Conservation (phyloP, 257 asterid genomes). For the Coffea canephora region DNA sequence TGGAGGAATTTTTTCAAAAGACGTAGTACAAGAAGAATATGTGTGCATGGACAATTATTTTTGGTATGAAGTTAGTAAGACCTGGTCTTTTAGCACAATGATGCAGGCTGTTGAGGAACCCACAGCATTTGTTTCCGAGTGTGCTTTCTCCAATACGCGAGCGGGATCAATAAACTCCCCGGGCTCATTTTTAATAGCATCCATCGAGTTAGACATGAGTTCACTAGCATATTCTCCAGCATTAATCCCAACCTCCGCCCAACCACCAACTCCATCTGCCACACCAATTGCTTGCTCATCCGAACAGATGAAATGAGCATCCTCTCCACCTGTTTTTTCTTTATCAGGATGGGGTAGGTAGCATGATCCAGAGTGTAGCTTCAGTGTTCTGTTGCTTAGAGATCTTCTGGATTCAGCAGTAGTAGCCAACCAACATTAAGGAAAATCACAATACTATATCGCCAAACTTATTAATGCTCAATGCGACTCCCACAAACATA, state of each 20-base stretch:
- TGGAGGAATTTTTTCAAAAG: neutral
- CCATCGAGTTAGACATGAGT: conserved; percentile 69
- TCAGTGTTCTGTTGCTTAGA: conserved; percentile 29
- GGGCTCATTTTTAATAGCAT: conserved; percentile 48
- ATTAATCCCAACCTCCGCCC: conserved; percentile 89
- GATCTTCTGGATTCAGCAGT: conserved; percentile 22
- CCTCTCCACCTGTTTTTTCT: conserved; percentile 87
- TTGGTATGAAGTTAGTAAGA: conserved; percentile 16
- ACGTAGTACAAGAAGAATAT: neutral
- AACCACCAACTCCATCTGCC: conserved; percentile 97
- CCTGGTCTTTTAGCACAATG: conserved; percentile 68
- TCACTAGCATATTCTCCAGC: conserved; percentile 84
- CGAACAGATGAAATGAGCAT: conserved; percentile 76
- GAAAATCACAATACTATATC: conserved; percentile 2
- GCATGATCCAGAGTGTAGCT: conserved; percentile 71
- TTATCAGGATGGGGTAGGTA: conserved; percentile 88
- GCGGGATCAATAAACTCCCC: conserved; percentile 51
- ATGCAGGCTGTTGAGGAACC: conserved; percentile 97
- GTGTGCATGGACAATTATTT: neutral
- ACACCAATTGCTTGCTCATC: conserved; percentile 80
- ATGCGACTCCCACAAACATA: neutral
- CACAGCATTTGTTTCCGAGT: conserved; percentile 51
- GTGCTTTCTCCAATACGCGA: conserved; percentile 70
- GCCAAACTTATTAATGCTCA: neutral
- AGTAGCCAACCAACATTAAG: conserved; percentile 3